phyloP scores from a whole-genome alignment of 805 yeast genomes.

The Monosporozyma yasuniensis region DNA sequence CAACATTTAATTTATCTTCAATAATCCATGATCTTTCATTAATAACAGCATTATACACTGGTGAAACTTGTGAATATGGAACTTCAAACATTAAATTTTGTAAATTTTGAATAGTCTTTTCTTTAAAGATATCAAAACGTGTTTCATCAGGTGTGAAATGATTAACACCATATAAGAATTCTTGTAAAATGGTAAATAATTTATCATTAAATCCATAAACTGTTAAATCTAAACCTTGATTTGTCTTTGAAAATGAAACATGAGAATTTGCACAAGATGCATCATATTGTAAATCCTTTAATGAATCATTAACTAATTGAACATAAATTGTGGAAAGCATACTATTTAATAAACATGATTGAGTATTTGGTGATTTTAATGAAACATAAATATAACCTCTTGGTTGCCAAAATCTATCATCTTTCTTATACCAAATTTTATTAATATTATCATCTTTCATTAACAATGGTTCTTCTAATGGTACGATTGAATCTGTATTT shows the following conservation, averaged over 20 bases:
- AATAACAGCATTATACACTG: conserved; percentile 51
- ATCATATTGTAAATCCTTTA: conserved; percentile 65
- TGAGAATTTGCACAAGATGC: conserved; percentile 76
- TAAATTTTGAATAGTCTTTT: conserved; percentile 50
- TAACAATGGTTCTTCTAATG: conserved; percentile 53
- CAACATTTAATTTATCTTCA: conserved; percentile 48
- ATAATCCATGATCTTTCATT: conserved; percentile 63
- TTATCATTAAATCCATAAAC: conserved; percentile 82
- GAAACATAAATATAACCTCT: conserved; percentile 63
- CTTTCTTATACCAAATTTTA: conserved; percentile 81
- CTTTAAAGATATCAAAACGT: conserved; percentile 61
- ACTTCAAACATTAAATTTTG: conserved; percentile 62
- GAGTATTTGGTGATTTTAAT: conserved; percentile 57
- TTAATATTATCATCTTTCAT: conserved; percentile 37
- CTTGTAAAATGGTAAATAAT: conserved; percentile 49
- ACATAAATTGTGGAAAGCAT: conserved; percentile 54
- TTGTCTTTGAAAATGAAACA: conserved; percentile 46
- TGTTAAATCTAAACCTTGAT: conserved; percentile 62
- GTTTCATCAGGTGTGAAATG: conserved; percentile 42
- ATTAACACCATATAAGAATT: conserved; percentile 47
- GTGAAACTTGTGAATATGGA: conserved; percentile 72
- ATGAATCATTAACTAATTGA: conserved; percentile 64
- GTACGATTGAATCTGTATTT: conserved; percentile 21
- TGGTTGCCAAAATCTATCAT: conserved; percentile 83
- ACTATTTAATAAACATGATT: conserved; percentile 47